phyloP scores from a whole-genome alignment of 225 moss, liverwort and hornwort species.

The Pseudoscleropodium purum region DNA sequence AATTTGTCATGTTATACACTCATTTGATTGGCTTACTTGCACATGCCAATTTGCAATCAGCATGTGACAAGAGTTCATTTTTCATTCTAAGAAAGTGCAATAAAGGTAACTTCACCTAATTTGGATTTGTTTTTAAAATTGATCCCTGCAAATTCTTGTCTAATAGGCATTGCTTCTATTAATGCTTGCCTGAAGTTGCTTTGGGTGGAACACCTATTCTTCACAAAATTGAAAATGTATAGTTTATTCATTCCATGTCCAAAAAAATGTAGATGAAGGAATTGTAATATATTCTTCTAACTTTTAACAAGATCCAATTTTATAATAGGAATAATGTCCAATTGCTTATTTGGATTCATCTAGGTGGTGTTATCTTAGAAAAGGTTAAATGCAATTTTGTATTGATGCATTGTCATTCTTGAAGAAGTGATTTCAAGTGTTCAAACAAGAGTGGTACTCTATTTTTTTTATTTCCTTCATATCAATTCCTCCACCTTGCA shows the following conservation, averaged over 20 bases:
- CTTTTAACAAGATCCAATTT: not conserved
- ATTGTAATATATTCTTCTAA: not conserved
- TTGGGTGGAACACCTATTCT: not conserved
- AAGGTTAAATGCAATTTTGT: not conserved
- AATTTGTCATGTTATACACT: not conserved
- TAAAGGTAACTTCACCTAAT: not conserved
- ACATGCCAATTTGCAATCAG: not conserved
- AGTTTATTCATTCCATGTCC: not conserved
- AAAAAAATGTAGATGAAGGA: not conserved
- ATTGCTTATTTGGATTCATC: not conserved
- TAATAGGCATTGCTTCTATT: not conserved
- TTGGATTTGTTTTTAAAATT: not conserved
- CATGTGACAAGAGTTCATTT: not conserved
- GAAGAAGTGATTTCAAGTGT: not conserved
- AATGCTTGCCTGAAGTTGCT: not conserved
- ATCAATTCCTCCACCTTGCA: not conserved
- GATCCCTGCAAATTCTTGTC: not conserved
- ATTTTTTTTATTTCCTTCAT: not conserved
- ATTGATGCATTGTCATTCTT: not conserved
- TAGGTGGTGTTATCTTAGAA: not conserved
- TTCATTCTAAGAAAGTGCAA: not conserved
- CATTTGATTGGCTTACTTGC: no score
- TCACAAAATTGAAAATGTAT: not conserved
- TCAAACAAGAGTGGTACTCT: not conserved
- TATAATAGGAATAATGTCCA: not conserved